Conservation (phyloP, 441 rosid species). For the Bocquillonia castaneifolia region DNA sequence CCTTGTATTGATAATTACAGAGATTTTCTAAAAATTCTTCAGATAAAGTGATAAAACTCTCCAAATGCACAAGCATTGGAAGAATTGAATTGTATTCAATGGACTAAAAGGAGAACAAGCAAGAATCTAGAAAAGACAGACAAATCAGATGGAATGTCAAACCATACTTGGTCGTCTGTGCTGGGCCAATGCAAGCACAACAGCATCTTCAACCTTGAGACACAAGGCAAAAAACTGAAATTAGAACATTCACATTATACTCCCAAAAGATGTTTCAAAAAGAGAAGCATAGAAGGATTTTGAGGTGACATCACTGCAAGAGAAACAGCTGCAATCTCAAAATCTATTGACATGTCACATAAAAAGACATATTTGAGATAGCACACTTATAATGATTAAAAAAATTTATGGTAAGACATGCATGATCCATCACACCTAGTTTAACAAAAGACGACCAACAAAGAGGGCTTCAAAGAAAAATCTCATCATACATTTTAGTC, state of each 20-base stretch:
- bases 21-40: not conserved
- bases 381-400: not conserved
- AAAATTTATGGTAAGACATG: not conserved
- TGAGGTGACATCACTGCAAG: not conserved
- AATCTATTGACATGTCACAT: not conserved
- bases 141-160: conserved; percentile 43
- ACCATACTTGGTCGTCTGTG: conserved; percentile 54
- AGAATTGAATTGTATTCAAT: not conserved
- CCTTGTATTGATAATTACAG: not conserved
- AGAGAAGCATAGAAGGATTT: not conserved
- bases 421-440: not conserved
- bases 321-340: not conserved
- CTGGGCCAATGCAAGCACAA: conserved; percentile 60
- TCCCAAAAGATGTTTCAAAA: not conserved
- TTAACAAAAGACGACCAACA: not conserved
- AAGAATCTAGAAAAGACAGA: conserved; percentile 2
- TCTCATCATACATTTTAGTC: not conserved
- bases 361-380: not conserved
- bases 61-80: not conserved
- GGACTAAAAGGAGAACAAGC: conserved; percentile 5
- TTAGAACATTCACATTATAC: not conserved
- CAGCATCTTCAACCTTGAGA: conserved; percentile 85
- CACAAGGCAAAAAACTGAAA: conserved; percentile 11
- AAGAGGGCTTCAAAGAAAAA: not conserved
- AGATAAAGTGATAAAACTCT: not conserved